phyloP scores from a whole-genome alignment of 257 asterid species.

The Nicotiana obtusifolia region DNA sequence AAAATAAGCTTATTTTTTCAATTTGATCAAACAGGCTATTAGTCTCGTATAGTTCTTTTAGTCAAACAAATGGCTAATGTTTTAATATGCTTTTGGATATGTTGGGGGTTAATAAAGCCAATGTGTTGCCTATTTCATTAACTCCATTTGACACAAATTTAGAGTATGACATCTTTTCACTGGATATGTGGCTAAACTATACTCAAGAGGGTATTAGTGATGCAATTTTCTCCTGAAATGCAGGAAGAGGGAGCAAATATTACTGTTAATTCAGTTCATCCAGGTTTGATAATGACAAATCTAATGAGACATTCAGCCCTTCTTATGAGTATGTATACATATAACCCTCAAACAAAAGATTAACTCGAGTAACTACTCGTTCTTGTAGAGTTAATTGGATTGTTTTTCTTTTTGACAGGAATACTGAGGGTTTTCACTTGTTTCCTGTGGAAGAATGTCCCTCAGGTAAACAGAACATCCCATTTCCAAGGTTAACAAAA shows the following conservation, averaged over 20 bases:
- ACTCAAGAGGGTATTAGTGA: background rate
- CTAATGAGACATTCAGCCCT: slow-evolving; percentile 20
- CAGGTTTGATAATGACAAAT: slow-evolving; percentile 25
- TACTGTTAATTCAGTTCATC: slow-evolving; percentile 29
- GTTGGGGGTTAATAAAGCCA: background rate
- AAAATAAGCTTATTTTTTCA: no score
- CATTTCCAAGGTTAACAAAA: no score
- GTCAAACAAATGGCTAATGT: no score
- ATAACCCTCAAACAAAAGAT: background rate
- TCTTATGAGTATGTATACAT: slow-evolving; percentile 13
- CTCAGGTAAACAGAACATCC: slow-evolving; percentile 8
- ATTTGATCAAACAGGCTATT: no score
- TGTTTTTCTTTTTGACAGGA: background rate
- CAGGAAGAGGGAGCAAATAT: slow-evolving; percentile 30
- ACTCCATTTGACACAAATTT: background rate
- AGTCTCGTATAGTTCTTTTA: no score
- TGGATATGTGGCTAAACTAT: background rate
- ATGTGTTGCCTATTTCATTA: background rate
- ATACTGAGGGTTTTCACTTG: slow-evolving; percentile 9
- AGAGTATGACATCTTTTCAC: background rate
- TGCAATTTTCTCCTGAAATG: background rate
- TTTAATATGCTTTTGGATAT: no score
- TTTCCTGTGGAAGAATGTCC: slow-evolving; percentile 17
- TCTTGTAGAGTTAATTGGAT: background rate
- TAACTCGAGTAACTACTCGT: background rate